Base-by-base conservation (phyloP, 169 alveolate species). In the Eimeria acervulina region DNA sequence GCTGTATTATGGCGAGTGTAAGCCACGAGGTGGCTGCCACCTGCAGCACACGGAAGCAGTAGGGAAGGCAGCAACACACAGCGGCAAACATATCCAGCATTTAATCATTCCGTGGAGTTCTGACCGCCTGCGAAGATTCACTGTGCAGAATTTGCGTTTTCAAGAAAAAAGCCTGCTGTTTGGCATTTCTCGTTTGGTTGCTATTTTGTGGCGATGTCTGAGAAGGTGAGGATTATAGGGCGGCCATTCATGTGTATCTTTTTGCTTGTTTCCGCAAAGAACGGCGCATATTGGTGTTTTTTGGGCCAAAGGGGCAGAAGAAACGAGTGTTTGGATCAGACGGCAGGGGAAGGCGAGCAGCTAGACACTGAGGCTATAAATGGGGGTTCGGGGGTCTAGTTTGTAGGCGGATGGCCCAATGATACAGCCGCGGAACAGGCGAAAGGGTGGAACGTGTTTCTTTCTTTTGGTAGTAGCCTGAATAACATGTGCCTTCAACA, bases 11-110 rank as follows among this genome's bases (percentile, higher is more conserved):
- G 31, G 40, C 51, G 52, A 12, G 83, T 72, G 83, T 51, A 72
- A 72, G 83, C 83, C 47, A 36, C 10, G 51, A 72, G 81, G 83
- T 36, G 83, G 52, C 52, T 36, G 52, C 51, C 83, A 47, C 52
- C 47, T 72, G n/a, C 83, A 72, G 83, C 51, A 72, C 83, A 72
- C 83, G 51, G 83, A 68, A 72, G 83, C 83, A 72, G 51, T 36
- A 33, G 83, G 31, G 40, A 66, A 10, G 38, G 76, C 76, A 33
- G 51, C 33, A 72, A 36, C 31, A 19, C 33, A 5, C 52, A 72
- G 51, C 52, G 28, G 51, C 28, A 36, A 4, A 36, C 47, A 36
- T 31, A 4, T 38, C 17, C 12, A 17, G 31, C 83, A 72, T n/a
- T 72, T 19, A 19, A 36, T 72, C 40, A 15, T 36, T 72, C 36